Evolutionary conservation across 352 stramenopile genomes (phyloP).

Genomic region (Phytophthora colocasiae): DNA sequence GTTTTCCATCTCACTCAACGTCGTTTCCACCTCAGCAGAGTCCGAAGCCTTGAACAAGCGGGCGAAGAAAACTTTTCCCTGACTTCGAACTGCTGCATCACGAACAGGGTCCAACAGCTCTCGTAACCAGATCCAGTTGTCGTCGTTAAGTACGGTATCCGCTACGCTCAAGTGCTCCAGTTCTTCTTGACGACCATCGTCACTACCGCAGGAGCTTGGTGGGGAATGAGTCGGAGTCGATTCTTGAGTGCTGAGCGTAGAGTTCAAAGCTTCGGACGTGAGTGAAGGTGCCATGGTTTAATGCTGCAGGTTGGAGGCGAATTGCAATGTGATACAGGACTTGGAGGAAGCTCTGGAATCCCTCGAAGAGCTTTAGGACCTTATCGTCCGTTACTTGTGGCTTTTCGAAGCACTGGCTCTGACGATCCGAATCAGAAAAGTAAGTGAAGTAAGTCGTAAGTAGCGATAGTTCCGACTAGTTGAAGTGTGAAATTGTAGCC

Average conservation of each 20-base stretch:
- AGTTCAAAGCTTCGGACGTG: conserved; percentile 7
- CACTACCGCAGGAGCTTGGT: conserved; percentile 26
- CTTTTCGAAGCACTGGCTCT: conserved; percentile 30
- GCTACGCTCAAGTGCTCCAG: conserved; percentile 28
- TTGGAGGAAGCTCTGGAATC: too few relatives aligned
- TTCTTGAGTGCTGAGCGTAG: conserved; percentile 2
- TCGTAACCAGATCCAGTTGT: conserved; percentile 45
- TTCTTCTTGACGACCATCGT: conserved; percentile 22
- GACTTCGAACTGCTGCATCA: conserved; percentile 9
- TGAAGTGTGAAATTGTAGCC: neutral
- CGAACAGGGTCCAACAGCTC: conserved; percentile 28
- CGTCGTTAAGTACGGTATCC: conserved; percentile 36
- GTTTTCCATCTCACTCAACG: conserved; percentile 40
- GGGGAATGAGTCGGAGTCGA: conserved; percentile 3
- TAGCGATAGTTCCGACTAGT: neutral
- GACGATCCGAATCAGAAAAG: conserved; percentile 8
- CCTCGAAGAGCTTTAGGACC: neutral
- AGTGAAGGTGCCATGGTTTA: conserved; percentile 15
- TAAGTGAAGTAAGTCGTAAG: neutral
- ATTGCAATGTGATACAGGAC: neutral
- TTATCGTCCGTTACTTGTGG: conserved; percentile 28
- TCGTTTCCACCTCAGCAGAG: conserved; percentile 13
- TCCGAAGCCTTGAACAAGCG: conserved; percentile 32
- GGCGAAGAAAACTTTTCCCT: conserved; percentile 41
- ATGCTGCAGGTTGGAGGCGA: conserved; percentile 9